These are phyloP conservation scores for Pseudoneurospora amorphoporcata DNA, from an alignment of 495 filamentous ascomycete species.

Conservation along the genomic window DNA sequence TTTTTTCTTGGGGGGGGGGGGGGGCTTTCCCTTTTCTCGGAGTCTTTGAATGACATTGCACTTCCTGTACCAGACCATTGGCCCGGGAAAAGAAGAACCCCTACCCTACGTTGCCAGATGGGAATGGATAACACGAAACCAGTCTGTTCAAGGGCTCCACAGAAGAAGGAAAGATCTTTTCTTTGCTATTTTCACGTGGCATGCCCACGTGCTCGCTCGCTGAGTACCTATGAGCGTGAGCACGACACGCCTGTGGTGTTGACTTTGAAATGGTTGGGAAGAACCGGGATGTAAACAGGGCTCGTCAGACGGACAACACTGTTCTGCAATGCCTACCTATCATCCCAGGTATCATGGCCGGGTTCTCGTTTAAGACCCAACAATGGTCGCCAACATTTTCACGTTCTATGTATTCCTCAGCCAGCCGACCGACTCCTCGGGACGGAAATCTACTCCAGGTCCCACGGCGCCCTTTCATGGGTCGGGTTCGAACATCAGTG, in stretches of 20 bases:
- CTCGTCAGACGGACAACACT: neutral
- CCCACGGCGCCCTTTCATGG: neutral
- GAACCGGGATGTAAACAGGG: neutral
- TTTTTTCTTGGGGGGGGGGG: too few relatives aligned
- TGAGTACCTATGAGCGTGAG: neutral
- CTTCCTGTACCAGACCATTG: neutral
- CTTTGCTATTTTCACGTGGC: neutral
- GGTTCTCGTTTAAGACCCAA: neutral
- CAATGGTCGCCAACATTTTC: neutral
- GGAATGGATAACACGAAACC: neutral
- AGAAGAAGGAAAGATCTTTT: neutral
- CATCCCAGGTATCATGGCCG: neutral
- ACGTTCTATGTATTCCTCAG: neutral
- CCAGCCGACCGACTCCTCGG: neutral
- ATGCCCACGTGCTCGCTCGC: neutral
- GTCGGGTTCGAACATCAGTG: neutral
- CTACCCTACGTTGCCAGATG: neutral
- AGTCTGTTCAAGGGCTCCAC: neutral
- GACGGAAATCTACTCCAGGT: neutral
- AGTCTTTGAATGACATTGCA: neutral
- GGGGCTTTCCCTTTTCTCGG: neutral
- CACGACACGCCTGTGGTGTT: neutral
- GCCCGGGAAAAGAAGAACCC: neutral
- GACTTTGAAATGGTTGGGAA: neutral
- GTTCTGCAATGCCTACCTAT: neutral